Conservation (phyloP, 805 yeast species). For the Debaryomyces hansenii region DNA sequence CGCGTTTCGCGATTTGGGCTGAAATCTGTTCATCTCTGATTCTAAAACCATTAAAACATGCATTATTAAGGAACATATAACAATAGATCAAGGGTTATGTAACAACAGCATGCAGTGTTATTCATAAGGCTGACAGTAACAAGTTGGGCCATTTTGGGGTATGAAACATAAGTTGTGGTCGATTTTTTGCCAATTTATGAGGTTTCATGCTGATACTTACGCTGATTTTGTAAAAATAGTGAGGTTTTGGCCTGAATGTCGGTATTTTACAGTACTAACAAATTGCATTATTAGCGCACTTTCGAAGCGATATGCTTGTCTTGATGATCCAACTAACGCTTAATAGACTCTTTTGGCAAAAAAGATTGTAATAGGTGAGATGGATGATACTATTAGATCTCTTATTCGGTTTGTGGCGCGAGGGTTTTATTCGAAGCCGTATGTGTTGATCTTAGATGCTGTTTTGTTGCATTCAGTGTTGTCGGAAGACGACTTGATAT, state of each 20-base stretch:
- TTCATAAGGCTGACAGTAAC: no score
- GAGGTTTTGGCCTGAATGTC: not conserved
- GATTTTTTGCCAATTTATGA: no score
- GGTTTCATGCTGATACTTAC: not conserved
- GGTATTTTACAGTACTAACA: not conserved
- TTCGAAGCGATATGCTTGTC: no score
- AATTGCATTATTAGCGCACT: not conserved
- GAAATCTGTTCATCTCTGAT: not conserved
- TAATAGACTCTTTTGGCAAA: no score
- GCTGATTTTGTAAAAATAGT: not conserved
- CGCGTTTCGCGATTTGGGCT: conserved; percentile 3
- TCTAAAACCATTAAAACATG: no score
- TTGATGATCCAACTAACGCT: no score
- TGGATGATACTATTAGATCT: conserved; percentile 47
- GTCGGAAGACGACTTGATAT: conserved; percentile 87
- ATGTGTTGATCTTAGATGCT: conserved; percentile 84
- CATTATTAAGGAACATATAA: no score
- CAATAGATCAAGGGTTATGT: no score
- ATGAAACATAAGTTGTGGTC: no score
- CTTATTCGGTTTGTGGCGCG: conserved; percentile 78
- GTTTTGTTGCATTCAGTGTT: conserved; percentile 83
- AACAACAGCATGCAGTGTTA: no score
- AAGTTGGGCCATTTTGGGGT: no score
- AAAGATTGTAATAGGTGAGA: conserved; percentile 7
- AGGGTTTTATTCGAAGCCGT: conserved; percentile 84